Percentiles rank a stretch among this genome's conserved stretches.
Conservation (phyloP, 495 filamentous ascomycete species). For the Sporormia fimetaria region DNA sequence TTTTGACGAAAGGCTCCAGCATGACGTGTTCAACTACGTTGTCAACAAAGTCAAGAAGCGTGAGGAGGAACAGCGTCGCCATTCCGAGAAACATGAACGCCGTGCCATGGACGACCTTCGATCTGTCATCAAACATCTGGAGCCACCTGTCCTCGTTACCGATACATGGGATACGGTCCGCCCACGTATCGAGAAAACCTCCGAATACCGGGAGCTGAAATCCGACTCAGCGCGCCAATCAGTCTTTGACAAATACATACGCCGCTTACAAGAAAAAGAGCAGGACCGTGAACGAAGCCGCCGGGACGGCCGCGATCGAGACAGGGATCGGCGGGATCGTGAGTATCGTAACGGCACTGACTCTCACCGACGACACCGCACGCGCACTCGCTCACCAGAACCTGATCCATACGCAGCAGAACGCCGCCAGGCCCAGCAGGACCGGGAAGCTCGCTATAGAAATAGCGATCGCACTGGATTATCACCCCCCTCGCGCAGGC, state of each 20-base stretch:
- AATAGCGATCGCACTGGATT: slow-evolving; percentile 30
- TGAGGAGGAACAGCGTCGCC: slow-evolving; percentile 71
- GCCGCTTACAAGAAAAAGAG: slow-evolving; percentile 81
- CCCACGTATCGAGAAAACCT: slow-evolving; percentile 60
- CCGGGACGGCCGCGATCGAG: slow-evolving; percentile 28
- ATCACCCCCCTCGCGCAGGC: slow-evolving; percentile 34
- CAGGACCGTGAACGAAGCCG: slow-evolving; percentile 51
- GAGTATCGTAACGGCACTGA: slow-evolving; percentile 43
- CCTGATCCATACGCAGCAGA: slow-evolving; percentile 81
- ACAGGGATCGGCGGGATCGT: slow-evolving; percentile 32
- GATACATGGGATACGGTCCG: slow-evolving; percentile 83
- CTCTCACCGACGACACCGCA: slow-evolving; percentile 48
- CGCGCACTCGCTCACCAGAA: slow-evolving; percentile 69
- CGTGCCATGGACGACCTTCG: slow-evolving; percentile 75
- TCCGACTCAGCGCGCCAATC: slow-evolving; percentile 68
- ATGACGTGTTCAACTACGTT: slow-evolving; percentile 71
- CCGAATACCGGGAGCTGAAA: slow-evolving; percentile 72
- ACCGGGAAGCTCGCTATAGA: slow-evolving; percentile 77
- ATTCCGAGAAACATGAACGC: slow-evolving; percentile 75
- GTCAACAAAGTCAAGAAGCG: slow-evolving; percentile 68
- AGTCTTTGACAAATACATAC: slow-evolving; percentile 88
- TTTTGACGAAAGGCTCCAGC: slow-evolving; percentile 63
- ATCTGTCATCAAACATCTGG: slow-evolving; percentile 78
- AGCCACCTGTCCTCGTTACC: slow-evolving; percentile 63
- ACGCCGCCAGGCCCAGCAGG: slow-evolving; percentile 71